phyloP scores from a whole-genome alignment of 2,329 filamentous ascomycete genomes.

The Xylaria arbuscula region DNA sequence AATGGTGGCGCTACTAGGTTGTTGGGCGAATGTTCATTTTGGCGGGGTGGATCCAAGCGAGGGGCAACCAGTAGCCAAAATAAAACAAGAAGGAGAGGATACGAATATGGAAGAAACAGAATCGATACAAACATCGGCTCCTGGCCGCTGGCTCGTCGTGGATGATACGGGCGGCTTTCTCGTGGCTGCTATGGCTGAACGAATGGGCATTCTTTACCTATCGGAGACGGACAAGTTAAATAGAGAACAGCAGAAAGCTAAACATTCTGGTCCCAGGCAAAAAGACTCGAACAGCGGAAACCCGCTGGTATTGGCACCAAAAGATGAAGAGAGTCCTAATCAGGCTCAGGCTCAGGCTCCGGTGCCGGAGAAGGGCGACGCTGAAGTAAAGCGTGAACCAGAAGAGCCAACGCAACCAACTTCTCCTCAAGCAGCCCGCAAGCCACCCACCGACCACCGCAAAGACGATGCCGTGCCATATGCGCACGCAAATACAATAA shows the following conservation, averaged over 20 bases:
- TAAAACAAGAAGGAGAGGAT: constrained; percentile 37
- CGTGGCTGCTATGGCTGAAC: constrained; percentile 85
- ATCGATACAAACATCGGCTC: constrained; percentile 22
- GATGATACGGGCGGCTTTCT: constrained; percentile 89
- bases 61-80: constrained; percentile 39
- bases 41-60: constrained; percentile 56
- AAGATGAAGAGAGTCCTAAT: constrained; percentile 7
- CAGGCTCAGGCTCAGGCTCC: background rate
- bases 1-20: constrained; percentile 80
- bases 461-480: constrained; percentile 69
- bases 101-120: constrained; percentile 44
- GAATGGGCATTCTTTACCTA: constrained; percentile 81
- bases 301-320: background rate
- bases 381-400: constrained; percentile 9
- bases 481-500: constrained; percentile 79
- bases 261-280: constrained; percentile 12
- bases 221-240: constrained; percentile 41
- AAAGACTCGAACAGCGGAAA: background rate
- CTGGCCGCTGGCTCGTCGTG: constrained; percentile 80
- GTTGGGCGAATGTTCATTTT: constrained; percentile 91
- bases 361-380: background rate
- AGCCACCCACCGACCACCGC: constrained; percentile 31
- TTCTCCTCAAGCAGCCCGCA: constrained; percentile 32
- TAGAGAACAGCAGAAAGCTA: constrained; percentile 20
- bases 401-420: constrained; percentile 24